Base-by-base conservation (phyloP, 2,329 filamentous ascomycete genomes). In the Penicillium sp. region DNA sequence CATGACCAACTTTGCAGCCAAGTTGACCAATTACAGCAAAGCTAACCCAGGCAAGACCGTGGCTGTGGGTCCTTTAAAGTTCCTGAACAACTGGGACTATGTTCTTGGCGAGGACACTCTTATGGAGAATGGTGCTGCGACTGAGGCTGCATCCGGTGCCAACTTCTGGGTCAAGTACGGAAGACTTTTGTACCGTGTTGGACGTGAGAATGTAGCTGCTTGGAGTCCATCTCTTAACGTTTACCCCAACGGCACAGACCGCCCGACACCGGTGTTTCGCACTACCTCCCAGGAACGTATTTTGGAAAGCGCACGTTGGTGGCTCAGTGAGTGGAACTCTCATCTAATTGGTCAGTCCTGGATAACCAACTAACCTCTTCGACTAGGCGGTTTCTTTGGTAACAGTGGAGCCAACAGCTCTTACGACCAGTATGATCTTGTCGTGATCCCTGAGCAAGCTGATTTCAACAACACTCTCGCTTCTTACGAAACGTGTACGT, bases 81-180 rank as follows among this genome's bases (percentile, higher is more conserved):
- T 85, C 61, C 65, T 85, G 48, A 83, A 84, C 60, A 65, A 68
- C 35, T 84, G 82, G 71, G 60, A 71, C 25, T 82, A 83, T 60
- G 61, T 73, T 15, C 60, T 83, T 62, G 69, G 73, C 12, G 68
- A 72, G 21, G 72, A 76, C 21, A 72, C 74, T 18, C 69, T 83
- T 7, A 79, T 80, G n/a, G 77, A 75, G 39, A 65, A 75, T 7
- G 81, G 81, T 29, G 81, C 80, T 12, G 63, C 68, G 1, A 80
- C 80, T 3, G 80, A 82, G 59, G 80, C 82, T 54, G 62, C 68
- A 12, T 67, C 76, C 10, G 82, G 81, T 10, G 77, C 79, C 6
- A 66, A 72, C 13, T 83, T 82, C 64, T 83, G 80, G 80, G 77
- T 79, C 60, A 72, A 74, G 38, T 84, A 84, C 56, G 82, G 82